Base-by-base conservation (phyloP, 768 basidiomycete genomes). In the Termitomyces sp. region DNA sequence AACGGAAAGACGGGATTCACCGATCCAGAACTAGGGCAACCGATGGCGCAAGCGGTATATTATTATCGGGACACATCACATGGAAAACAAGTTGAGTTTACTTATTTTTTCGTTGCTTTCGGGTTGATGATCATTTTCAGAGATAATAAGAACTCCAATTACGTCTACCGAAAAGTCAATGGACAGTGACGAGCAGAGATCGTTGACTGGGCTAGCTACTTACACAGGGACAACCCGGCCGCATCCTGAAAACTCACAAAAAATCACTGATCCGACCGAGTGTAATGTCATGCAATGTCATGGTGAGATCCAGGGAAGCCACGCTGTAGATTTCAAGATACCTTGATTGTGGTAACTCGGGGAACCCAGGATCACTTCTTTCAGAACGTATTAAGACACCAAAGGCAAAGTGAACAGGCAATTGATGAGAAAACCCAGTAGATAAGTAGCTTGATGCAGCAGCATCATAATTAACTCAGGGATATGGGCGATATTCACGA, bases 181-280 rank as follows among this genome's bases (percentile, higher is more conserved):
- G 33, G 39, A 16, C 48, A 49, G 27, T 59, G 53, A 53, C 58
- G 49, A 53, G 58, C 58, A 12, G 58, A 59, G 51, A 59, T 59
- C n/a, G 6, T 47, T 27, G 45, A 47, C 13, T 47, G 24, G 45
- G 24, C 45, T 47, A 13, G 24, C 45, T 47, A 6, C 12, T 18
- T 27, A 46, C 45, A 27, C 45, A 46, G 45, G 45, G 45, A 45
- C 45, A 16, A 12, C 12, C 22, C 8, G 7, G 12, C 45, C 45
- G 13, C 20, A 16, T 31, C 34, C 55, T 22, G 46, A 47, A 20
- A 39, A 22, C 24, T 47, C 55, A 22, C 20, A 48, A 36, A n/a
- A 41, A 24, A 46, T 57, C 27, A 20, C 13, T 6, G 48, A 57
- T 33, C 39, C 39, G 6, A 15, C 0, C 15, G 24, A 16, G 45